A percentile compares a stretch with the other conserved stretches of the same genome.
Conservation (phyloP, 495 filamentous ascomycete species). For the Letharia columbiana region DNA sequence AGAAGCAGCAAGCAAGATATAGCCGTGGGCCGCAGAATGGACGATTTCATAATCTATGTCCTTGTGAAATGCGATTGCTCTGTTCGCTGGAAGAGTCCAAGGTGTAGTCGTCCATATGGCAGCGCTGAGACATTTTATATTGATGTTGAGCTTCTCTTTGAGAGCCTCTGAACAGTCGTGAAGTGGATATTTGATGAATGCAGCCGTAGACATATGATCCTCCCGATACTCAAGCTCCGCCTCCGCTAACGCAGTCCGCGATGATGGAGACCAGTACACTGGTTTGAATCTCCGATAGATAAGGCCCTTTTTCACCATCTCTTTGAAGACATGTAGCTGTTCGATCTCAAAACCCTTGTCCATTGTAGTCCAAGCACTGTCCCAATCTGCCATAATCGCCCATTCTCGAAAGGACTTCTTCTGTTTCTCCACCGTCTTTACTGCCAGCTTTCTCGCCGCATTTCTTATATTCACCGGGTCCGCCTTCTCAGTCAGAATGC, state of each 20-base stretch:
- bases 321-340: conserved; percentile 75
- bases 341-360: conserved; percentile 76
- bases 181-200: conserved; percentile 74
- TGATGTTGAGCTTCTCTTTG: conserved; percentile 31
- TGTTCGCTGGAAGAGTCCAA: conserved; percentile 93
- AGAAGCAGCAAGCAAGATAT: conserved; percentile 57
- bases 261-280: conserved; percentile 93
- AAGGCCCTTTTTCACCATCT: conserved; percentile 75
- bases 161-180: conserved; percentile 42
- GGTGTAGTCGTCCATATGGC: conserved; percentile 97
- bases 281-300: conserved; percentile 86
- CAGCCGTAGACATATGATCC: conserved; percentile 68
- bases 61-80: conserved; percentile 69
- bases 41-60: conserved; percentile 68
- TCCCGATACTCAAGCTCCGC: conserved; percentile 94
- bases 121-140: conserved; percentile 45
- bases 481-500: conserved; percentile 25
- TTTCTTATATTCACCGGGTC: conserved; percentile 49
- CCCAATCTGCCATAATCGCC: conserved; percentile 93
- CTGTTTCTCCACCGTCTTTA: conserved; percentile 65
- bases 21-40: conserved; percentile 43
- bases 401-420: conserved; percentile 74
- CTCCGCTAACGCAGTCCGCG: conserved; percentile 83
- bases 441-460: conserved; percentile 66
- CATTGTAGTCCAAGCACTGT: conserved; percentile 86